phyloP scores from a whole-genome alignment of 2,329 filamentous ascomycete genomes.

The Pyricularia sp. region DNA sequence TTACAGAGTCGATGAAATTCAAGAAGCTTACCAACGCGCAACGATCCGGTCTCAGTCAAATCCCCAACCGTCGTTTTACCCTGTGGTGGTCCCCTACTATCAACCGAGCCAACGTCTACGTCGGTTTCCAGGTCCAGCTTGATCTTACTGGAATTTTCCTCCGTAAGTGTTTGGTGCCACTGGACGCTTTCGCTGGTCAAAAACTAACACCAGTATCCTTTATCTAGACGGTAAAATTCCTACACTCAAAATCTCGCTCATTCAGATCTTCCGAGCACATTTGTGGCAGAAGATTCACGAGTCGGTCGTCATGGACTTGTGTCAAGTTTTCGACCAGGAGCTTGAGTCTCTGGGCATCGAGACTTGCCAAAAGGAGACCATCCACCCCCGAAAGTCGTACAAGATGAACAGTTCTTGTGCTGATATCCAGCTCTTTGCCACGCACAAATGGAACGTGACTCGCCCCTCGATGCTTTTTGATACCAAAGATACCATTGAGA shows the following conservation, averaged over 20 bases:
- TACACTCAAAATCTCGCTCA: constrained; percentile 91
- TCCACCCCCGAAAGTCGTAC: constrained; percentile 97
- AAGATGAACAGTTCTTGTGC: constrained; percentile 99
- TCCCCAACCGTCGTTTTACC: constrained; percentile 96
- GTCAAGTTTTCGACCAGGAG: constrained; percentile 96
- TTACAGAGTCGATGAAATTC: constrained; percentile 64
- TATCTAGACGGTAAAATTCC: constrained; percentile 75
- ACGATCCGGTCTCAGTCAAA: constrained; percentile 91
- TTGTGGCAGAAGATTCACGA: constrained; percentile 99
- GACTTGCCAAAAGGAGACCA: constrained; percentile 97
- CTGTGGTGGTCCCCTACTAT: constrained; percentile 73
- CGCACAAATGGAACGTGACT: constrained; percentile 98
- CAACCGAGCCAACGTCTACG: constrained; percentile 92
- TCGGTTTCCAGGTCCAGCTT: constrained; percentile 79
- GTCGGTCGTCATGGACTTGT: constrained; percentile 96
- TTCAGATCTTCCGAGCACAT: constrained; percentile 98
- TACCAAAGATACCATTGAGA: constrained; percentile 88
- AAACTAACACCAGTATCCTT: neutral
- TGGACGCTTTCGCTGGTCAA: neutral
- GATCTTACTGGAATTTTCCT: constrained; percentile 98
- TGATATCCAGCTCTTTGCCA: constrained; percentile 91
- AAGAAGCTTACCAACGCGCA: constrained; percentile 98
- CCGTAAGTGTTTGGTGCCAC: constrained; percentile 20
- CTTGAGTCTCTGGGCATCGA: constrained; percentile 91
- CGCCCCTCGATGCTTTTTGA: constrained; percentile 87